Evolutionary conservation across 352 stramenopile species (phyloP).

Genomic region (Phytopythium aichiense): DNA sequence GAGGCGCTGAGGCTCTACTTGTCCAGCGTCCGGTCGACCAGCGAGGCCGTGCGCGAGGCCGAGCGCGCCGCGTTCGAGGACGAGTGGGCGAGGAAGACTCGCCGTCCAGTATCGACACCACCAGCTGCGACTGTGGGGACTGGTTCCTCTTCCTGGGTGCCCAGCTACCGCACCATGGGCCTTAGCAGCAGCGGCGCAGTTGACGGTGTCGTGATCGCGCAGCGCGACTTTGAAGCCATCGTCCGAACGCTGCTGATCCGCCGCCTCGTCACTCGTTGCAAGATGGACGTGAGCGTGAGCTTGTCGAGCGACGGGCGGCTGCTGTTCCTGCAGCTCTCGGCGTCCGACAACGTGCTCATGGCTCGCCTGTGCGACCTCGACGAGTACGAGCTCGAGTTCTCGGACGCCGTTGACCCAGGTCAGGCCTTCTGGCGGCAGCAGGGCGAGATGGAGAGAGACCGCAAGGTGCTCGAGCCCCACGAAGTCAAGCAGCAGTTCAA

Average conservation of each 20-base stretch:
- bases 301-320: conserved; percentile 39
- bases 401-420: conserved; percentile 55
- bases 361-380: conserved; percentile 44
- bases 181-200: background rate
- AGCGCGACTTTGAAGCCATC: conserved; percentile 48
- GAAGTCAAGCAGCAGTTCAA: conserved; percentile 56
- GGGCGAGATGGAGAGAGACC: conserved; percentile 41
- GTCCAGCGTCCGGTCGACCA: conserved; percentile 10
- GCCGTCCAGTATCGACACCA: background rate
- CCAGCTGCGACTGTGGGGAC: background rate
- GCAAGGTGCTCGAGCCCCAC: conserved; percentile 37
- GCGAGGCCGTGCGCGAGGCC: conserved; percentile 3
- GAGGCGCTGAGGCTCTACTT: conserved; percentile 15
- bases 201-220: conserved; percentile 8
- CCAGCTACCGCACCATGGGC: background rate
- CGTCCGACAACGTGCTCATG: conserved; percentile 63
- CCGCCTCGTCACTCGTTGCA: conserved; percentile 40
- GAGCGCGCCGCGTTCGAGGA: conserved; percentile 20
- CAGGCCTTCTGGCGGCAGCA: conserved; percentile 37
- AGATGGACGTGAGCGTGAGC: conserved; percentile 55
- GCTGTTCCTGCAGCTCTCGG: conserved; percentile 47
- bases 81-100: conserved; percentile 22
- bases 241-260: conserved; percentile 50
- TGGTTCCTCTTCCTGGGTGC: background rate
- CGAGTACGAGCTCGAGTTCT: conserved; percentile 47